phyloP scores from a whole-genome alignment of 805 yeast genomes.

The Metschnikowia anglica region DNA sequence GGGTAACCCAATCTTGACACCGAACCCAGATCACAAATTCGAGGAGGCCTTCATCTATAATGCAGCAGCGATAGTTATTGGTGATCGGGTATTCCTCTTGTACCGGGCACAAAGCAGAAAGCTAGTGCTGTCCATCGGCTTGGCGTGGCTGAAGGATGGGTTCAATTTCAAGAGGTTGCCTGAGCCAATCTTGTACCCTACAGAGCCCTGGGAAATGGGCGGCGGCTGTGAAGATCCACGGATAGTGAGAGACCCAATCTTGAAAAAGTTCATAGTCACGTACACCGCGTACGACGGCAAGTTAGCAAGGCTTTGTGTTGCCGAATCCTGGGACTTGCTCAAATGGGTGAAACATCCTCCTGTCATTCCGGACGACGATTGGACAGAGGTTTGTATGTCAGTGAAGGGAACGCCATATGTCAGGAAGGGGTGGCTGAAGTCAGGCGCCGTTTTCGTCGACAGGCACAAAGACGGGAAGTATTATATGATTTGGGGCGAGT shows the following conservation, averaged over 20 bases:
- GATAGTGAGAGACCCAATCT: constrained; percentile 36
- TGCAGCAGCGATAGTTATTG: constrained; percentile 44
- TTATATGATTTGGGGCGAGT: constrained; percentile 47
- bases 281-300: constrained; percentile 40
- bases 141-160: constrained; percentile 45
- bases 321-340: constrained; percentile 36
- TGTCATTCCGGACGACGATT: constrained; percentile 25
- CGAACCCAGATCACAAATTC: constrained; percentile 38
- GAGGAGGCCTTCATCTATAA: constrained; percentile 42
- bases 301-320: constrained; percentile 41
- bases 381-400: constrained; percentile 35
- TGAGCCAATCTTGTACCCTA: constrained; percentile 35
- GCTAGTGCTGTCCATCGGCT: constrained; percentile 35
- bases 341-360: constrained; percentile 41
- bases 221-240: constrained; percentile 48
- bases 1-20: constrained; percentile 39
- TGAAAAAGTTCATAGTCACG: constrained; percentile 38
- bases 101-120: constrained; percentile 41
- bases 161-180: constrained; percentile 30
- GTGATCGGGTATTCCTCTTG: constrained; percentile 35
- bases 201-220: constrained; percentile 40
- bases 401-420: constrained; percentile 27
- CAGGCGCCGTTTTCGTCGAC: constrained; percentile 41
- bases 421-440: constrained; percentile 41
- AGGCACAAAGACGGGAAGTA: constrained; percentile 32